Conservation (phyloP, 169 alveolate species). For the Prorocentrum cordatum region DNA sequence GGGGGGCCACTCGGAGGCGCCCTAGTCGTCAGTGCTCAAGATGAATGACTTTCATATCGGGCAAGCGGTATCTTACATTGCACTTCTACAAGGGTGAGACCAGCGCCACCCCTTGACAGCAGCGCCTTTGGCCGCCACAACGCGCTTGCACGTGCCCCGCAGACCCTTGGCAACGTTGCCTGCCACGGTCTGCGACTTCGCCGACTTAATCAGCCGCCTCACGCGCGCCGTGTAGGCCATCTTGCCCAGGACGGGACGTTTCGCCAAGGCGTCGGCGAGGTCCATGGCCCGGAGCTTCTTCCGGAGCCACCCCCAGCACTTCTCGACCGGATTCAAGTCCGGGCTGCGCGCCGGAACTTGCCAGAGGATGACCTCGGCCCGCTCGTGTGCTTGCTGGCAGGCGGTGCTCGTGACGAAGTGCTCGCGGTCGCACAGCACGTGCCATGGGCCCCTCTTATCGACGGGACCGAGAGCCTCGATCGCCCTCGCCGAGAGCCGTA, state of each 20-base stretch:
- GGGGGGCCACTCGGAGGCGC: too few relatives aligned
- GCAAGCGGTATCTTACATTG: too few relatives aligned
- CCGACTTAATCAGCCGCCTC: neutral
- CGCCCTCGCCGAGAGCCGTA: neutral
- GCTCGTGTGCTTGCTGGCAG: neutral
- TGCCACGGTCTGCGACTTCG: slow-evolving; percentile 3
- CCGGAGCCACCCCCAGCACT: neutral
- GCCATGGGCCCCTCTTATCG: neutral
- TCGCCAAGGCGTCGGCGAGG: neutral
- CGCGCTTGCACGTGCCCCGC: neutral
- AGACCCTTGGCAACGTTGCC: neutral
- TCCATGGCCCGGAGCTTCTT: neutral
- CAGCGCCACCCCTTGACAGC: too few relatives aligned
- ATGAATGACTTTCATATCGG: too few relatives aligned
- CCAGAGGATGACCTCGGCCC: neutral
- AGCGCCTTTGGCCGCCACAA: too few relatives aligned
- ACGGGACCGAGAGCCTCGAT: neutral
- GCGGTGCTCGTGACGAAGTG: neutral
- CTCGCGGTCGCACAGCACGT: slow-evolving; percentile 15
- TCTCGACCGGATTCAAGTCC: slow-evolving; percentile 11
- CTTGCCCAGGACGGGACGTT: neutral
- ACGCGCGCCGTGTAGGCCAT: slow-evolving; percentile 1
- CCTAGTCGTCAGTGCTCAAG: too few relatives aligned
- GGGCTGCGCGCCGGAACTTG: neutral
- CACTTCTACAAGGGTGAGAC: too few relatives aligned